phyloP scores from a whole-genome alignment of 2,329 filamentous ascomycete genomes.

The Penicillium sp. region DNA sequence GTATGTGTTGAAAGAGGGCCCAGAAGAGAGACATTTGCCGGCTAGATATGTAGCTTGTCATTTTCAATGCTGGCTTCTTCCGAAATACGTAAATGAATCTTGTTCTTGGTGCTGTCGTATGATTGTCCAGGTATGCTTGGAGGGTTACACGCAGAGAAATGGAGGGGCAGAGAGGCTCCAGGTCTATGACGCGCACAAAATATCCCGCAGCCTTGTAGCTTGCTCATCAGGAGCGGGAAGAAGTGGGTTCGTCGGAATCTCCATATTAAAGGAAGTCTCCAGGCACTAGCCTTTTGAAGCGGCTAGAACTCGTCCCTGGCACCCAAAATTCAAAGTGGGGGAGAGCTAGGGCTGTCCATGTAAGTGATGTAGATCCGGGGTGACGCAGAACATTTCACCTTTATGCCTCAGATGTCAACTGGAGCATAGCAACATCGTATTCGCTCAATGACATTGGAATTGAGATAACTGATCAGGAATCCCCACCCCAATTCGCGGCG shows the following conservation, averaged over 20 bases:
- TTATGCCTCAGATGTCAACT: not conserved
- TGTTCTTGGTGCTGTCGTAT: not conserved
- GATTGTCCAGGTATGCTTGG: not conserved
- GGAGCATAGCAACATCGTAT: not conserved
- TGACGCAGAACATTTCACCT: not conserved
- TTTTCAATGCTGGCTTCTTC: not conserved
- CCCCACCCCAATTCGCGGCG: no score
- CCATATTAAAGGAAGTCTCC: not conserved
- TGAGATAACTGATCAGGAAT: no score
- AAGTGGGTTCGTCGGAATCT: not conserved
- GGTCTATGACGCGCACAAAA: conserved; percentile 24
- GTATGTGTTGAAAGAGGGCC: not conserved
- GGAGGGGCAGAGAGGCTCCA: not conserved
- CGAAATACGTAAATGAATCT: not conserved
- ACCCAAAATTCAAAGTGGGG: not conserved
- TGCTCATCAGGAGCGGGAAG: not conserved
- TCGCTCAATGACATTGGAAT: not conserved
- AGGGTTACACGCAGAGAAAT: conserved; percentile 15
- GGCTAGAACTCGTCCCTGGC: not conserved
- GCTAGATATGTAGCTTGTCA: not conserved
- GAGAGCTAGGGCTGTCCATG: not conserved
- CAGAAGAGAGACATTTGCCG: not conserved
- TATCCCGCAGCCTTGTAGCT: not conserved
- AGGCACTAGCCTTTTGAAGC: not conserved
- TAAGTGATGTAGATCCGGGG: not conserved